Evolutionary conservation across 306 rosid species (phyloP).

Genomic region (Amphicarpaea edgeworthii): DNA sequence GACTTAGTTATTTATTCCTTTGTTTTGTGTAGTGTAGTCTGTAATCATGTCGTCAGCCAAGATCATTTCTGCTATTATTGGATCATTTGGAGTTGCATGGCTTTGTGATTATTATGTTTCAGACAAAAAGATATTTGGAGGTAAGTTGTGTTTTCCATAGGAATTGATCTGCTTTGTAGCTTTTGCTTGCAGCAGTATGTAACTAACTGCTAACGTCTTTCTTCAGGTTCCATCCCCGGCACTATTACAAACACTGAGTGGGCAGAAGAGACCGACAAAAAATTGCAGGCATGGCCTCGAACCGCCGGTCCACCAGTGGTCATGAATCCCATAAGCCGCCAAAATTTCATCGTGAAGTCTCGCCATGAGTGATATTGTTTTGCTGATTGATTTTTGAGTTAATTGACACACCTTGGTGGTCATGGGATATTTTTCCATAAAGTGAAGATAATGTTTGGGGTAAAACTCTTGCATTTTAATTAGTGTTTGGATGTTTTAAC

Average conservation of each 20-base stretch:
- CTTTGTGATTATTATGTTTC: constrained; percentile 53
- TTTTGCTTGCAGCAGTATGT: constrained; percentile 25
- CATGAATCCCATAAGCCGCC: constrained; percentile 79
- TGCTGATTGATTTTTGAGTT: constrained; percentile 43
- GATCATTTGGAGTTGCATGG: constrained; percentile 69
- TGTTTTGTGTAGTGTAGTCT: constrained; percentile 34
- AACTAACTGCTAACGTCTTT: constrained; percentile 41
- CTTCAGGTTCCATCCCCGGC: constrained; percentile 71
- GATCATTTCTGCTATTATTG: constrained; percentile 52
- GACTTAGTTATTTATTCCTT: constrained; percentile 14
- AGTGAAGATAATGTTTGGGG: constrained; percentile 36
- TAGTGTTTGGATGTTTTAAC: constrained; percentile 29
- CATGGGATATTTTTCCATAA: constrained; percentile 37
- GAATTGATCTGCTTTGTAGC: background rate
- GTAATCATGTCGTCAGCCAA: constrained; percentile 71
- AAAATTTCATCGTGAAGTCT: constrained; percentile 74
- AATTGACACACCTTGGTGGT: constrained; percentile 23
- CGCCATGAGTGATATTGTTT: constrained; percentile 53
- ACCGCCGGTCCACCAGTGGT: constrained; percentile 85
- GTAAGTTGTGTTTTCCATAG: constrained; percentile 45
- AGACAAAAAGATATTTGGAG: constrained; percentile 85
- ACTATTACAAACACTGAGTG: constrained; percentile 75
- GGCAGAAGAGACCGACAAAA: constrained; percentile 91
- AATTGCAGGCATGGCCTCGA: constrained; percentile 94
- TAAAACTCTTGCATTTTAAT: constrained; percentile 36